These are phyloP conservation scores for Lotmaria passim DNA, from an alignment of 208 protist species.

Conservation along the genomic window DNA sequence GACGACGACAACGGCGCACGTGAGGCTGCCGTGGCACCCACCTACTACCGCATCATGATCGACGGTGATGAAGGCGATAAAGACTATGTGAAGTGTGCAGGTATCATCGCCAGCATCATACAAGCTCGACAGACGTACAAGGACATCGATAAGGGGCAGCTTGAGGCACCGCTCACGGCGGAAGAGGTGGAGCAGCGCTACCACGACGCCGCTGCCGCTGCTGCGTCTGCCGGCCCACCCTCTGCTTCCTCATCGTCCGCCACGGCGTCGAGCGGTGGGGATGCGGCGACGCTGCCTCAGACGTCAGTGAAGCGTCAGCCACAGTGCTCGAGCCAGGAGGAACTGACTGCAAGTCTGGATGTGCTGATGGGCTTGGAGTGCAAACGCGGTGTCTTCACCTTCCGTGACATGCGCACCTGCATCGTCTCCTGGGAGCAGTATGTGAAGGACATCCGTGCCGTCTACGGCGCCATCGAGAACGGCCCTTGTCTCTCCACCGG, in stretches of 20 bases:
- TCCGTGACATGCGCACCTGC: conserved; percentile 69
- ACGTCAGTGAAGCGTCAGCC: neutral
- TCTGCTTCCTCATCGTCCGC: neutral
- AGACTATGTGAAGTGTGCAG: conserved; percentile 80
- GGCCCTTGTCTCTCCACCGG: conserved; percentile 87
- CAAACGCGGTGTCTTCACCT: conserved; percentile 55
- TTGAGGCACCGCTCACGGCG: conserved; percentile 39
- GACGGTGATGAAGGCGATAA: conserved; percentile 74
- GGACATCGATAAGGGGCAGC: conserved; percentile 67
- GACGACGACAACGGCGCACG: neutral
- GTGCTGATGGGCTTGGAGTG: conserved; percentile 32
- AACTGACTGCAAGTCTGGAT: neutral
- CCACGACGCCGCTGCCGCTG: neutral
- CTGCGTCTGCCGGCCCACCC: neutral
- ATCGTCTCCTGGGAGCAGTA: conserved; percentile 80
- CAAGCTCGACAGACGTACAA: conserved; percentile 74
- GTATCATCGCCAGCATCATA: conserved; percentile 74
- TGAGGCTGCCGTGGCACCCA: conserved; percentile 17
- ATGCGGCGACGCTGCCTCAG: neutral
- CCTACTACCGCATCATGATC: conserved; percentile 76
- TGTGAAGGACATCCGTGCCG: conserved; percentile 59
- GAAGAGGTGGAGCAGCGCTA: conserved; percentile 37
- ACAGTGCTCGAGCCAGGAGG: neutral
- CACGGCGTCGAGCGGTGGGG: neutral
- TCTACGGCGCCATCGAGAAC: conserved; percentile 82